Evolutionary conservation across 345 rosid genomes (phyloP), one percentile per base, ranked within the genome.

Genomic region (Eucalyptus cloeziana): DNA sequence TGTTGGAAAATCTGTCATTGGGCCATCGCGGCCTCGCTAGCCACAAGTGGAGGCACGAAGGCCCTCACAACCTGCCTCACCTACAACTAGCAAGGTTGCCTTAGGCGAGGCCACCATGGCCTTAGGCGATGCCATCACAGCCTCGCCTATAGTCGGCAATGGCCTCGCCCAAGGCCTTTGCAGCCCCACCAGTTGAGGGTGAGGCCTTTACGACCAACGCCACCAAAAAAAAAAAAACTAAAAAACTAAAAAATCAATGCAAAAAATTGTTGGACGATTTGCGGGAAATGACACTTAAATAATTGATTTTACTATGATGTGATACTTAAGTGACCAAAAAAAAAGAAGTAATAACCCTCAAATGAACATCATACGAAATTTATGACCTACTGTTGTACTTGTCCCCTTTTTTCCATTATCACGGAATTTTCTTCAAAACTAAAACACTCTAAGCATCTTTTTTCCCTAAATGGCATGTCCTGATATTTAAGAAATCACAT

Each of bases 91-190:
- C 5, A 52, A 52, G 25, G 10, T 52, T 52, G 25, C 58, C 58
- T 21, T 52, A 52, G 58, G 58, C 3, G 3, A 56, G 62, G 30
- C 27, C 1, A 1, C 13, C 62, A 4, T 22, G 27, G 60, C 27
- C 60, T 24, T 22, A 56, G 62, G 30, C 27, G 1, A 56, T 22
- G 62, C 62, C 62, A 56, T 56, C 27, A 56, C 0, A 22, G 1
- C 60, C 27, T 56, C 19, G 0, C 11, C 12, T 0, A 0, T 13
- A 21, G 0, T 0, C 0, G 0, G 13, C 30, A 22, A 56, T 9
- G 13, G 62, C 62, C 62, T 56, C 62, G 4, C 30, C 62, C 30
- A 24, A 9, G 62, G 62, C 62, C 62, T 56, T 56, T 13, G 9
- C 0, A 9, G 1, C 27, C 30, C 62, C 12, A 56, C 0, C 12